Conservation (phyloP, 2,329 filamentous ascomycete species). For the Cladobotryum mycophilum region DNA sequence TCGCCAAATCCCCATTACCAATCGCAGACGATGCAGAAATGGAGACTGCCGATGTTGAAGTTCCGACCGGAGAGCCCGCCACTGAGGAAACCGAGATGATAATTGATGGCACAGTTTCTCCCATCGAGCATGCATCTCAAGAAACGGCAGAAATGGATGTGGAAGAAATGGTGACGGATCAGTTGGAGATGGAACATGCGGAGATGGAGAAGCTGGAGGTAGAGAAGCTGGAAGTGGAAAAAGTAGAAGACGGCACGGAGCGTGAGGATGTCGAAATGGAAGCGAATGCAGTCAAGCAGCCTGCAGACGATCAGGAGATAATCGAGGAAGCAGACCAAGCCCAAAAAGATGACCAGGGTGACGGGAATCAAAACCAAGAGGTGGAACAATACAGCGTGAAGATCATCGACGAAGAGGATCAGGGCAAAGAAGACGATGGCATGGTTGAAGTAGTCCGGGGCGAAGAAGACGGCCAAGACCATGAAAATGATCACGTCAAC, state of each 20-base stretch:
- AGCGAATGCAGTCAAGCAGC: background rate
- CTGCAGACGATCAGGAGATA: background rate
- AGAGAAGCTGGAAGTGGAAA: background rate
- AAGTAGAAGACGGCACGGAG: background rate
- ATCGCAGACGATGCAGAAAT: background rate
- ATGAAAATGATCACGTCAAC: background rate
- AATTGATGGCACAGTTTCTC: background rate
- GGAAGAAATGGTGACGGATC: background rate
- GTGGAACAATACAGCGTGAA: background rate
- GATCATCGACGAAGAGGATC: background rate
- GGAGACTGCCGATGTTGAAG: background rate
- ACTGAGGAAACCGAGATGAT: background rate
- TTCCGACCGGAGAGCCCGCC: background rate
- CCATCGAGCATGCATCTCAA: background rate
- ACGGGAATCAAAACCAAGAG: background rate
- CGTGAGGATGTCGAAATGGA: slow-evolving; percentile 11
- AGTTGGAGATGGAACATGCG: background rate
- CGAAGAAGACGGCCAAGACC: background rate
- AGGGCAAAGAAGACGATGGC: background rate
- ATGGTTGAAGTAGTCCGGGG: no score
- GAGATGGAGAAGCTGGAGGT: background rate
- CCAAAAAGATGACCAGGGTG: background rate
- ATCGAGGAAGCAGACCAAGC: background rate
- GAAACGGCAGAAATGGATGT: background rate
- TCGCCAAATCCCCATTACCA: background rate